Evolutionary conservation across 306 rosid genomes (phyloP).

Genomic region (Lathyrus sativus): DNA sequence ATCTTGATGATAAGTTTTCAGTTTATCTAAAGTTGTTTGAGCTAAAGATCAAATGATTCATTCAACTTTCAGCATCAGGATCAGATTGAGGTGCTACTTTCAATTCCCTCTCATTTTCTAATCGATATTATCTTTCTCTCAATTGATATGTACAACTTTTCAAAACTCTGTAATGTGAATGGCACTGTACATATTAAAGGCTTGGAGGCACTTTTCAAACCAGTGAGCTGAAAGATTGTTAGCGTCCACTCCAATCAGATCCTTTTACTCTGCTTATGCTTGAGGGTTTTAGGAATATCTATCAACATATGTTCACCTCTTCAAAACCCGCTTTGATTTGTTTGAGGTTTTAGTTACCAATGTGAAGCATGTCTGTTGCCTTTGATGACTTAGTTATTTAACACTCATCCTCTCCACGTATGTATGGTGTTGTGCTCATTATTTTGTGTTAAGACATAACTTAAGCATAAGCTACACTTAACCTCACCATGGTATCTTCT

Average conservation of each 20-base stretch:
- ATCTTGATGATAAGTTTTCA: no score
- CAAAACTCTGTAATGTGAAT: background rate
- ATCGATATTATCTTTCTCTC: background rate
- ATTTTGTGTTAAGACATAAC: background rate
- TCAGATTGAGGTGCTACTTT: background rate
- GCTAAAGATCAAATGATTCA: background rate
- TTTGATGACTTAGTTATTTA: background rate
- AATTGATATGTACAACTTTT: background rate
- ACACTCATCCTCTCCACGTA: background rate
- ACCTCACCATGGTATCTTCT: background rate
- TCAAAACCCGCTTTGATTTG: background rate
- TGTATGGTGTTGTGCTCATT: no score
- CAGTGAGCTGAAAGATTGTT: conserved; percentile 33
- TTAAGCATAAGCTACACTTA: background rate
- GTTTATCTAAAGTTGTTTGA: background rate
- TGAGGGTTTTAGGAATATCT: background rate
- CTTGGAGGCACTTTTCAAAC: conserved; percentile 40
- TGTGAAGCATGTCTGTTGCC: background rate
- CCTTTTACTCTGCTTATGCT: background rate
- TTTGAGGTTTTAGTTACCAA: background rate
- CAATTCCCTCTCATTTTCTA: background rate
- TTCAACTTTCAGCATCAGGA: background rate
- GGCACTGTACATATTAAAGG: conserved; percentile 57
- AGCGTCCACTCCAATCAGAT: conserved; percentile 33
- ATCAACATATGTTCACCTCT: background rate